Evolutionary conservation across 1,284 basidiomycete genomes (phyloP), one percentile per base, ranked within the genome.

Genomic region (Cryptococcus wingfieldii): DNA sequence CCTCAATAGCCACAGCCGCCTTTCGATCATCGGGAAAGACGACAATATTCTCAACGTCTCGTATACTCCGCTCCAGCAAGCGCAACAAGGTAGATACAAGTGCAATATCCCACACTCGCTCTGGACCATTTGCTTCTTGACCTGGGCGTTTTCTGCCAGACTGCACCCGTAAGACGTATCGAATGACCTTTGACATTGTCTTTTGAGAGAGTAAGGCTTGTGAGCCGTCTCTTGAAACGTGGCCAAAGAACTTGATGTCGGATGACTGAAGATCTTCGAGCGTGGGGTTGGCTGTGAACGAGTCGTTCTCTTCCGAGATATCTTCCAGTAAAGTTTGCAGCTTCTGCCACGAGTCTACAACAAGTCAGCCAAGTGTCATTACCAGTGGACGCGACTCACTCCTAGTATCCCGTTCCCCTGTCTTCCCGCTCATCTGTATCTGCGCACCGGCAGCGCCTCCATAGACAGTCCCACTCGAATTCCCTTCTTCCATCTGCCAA

Each of bases 231-330:
- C 75, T 64, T 0, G 86, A 85, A 13, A 84, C 74, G 2, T 78
- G 67, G 1, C 85, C 85, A 67, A 93, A 92, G 71, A 83, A 88
- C 4, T 84, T 82, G 5, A 68, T 64, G 23, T 53, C 50, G 0
- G 60, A 46, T 8, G 25, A 27, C 0, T 57, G 49, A 13, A 90
- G 75, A 54, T 85, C 83, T 13, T 76, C 69, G 5, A 79, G 61
- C 41, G 83, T 81, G 1, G 83, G 78, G 56, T 88, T 85, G 1
- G 86, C 80, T 2, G 87, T 83, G 19, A 95, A 79, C 0, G 82
- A 74, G 68, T 95, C 92, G 68, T 94, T 88, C 0, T 90, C 89
- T 69, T 94, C 90, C 62, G 94, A 89, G 19, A 95, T 83, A 55
- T 94, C 90, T 59, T 94, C 90, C 1, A 94, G 78, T 18, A 87